Conservation (phyloP, 1,284 basidiomycete genomes). For the Sphagnurus paluster region DNA sequence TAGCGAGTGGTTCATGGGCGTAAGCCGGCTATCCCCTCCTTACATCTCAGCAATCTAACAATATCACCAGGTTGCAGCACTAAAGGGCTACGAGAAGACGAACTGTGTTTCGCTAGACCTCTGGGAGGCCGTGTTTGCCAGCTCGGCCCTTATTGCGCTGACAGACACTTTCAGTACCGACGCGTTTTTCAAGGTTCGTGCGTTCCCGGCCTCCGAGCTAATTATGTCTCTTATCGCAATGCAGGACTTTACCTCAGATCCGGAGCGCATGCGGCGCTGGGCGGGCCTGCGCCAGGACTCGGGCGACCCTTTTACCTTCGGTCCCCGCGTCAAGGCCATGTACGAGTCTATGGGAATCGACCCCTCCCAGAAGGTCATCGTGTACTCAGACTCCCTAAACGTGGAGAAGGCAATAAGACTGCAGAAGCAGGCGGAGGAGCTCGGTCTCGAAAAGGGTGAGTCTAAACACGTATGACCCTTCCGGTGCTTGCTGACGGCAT, state of each 20-base stretch:
- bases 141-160: constrained; percentile 68
- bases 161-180: constrained; percentile 92
- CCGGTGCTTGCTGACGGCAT: constrained; percentile 4
- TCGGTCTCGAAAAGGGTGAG: constrained; percentile 71
- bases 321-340: constrained; percentile 66
- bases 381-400: constrained; percentile 83
- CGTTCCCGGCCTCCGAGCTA: background rate
- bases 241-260: constrained; percentile 64
- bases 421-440: constrained; percentile 68
- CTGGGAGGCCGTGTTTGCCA: constrained; percentile 81
- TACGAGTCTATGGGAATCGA: constrained; percentile 72
- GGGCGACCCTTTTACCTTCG: constrained; percentile 83
- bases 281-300: constrained; percentile 88
- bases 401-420: constrained; percentile 71
- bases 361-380: constrained; percentile 64
- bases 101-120: constrained; percentile 76
- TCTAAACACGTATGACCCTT: constrained; percentile 6
- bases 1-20: constrained; percentile 96
- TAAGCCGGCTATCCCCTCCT: constrained; percentile 33
- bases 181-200: constrained; percentile 73
- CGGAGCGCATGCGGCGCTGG: constrained; percentile 70
- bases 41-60: constrained; percentile 2
- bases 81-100: constrained; percentile 77
- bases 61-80: constrained; percentile 64
- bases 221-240: background rate